Base-by-base conservation (phyloP, 306 rosid genomes). In the Cucumis cinereus region DNA sequence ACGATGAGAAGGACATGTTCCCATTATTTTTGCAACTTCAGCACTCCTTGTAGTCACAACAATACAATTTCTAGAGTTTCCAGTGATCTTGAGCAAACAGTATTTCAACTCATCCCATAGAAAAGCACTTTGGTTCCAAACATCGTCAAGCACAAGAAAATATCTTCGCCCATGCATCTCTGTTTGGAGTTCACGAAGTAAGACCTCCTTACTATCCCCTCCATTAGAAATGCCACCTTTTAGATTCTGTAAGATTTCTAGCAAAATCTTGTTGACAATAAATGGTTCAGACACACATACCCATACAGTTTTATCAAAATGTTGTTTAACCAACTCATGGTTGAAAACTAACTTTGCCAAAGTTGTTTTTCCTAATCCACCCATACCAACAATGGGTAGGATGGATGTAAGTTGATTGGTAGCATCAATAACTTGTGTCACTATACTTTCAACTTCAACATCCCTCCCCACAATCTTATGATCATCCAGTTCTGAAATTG, bases 131-230 rank as follows among this genome's bases (percentile, higher is more conserved):
- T 81, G 78, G 1, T 77, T 77, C 84, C 81, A 81, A 6, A 77
- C 75, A 81, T 81, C 84, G 15, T 81, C 84, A 0, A 77, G 68
- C 20, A 81, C 67, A 10, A 70, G 74, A 28, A 77, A 43, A n/a
- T 58, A 81, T 30, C 60, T 81, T 28, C 60, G 61, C 0, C 26
- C 67, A 2, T 50, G 41, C 72, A 77, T 35, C 53, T 50, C 8
- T 15, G 20, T 47, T 16, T 61, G 45, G 0, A 77, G 66, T 8
- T 11, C 5, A 35, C 9, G 17, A 30, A 66, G 70, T 13, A 70
- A 35, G 11, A 28, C 74, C 6, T 69, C 59, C n/a, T 8, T 26
- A 2, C 17, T 28, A 54, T 36, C 50, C 6, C 10, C 20, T 1
- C 43, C 43, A 15, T 2, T 14, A 1, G 6, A n/a, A 5, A 0